Conservation (phyloP, 495 filamentous ascomycete genomes). For the Penicillium subrubescens region DNA sequence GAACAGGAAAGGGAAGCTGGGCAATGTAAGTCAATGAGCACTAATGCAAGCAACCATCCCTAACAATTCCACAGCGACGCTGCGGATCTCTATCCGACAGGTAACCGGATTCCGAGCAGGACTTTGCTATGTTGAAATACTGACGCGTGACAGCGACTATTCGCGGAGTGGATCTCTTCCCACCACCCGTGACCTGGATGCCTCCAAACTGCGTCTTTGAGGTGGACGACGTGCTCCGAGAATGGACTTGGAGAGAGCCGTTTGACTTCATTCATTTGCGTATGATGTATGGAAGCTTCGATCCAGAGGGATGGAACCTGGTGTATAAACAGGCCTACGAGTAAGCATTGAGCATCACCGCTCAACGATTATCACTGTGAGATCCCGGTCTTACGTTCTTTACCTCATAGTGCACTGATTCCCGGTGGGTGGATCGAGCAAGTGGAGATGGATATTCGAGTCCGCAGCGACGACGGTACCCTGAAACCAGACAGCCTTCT, state of each 20-base stretch:
- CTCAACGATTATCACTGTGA: background rate
- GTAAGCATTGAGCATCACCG: background rate
- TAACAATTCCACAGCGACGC: constrained; percentile 23
- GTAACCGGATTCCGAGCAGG: constrained; percentile 10
- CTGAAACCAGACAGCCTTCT: constrained; percentile 33
- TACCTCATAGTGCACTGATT: constrained; percentile 24
- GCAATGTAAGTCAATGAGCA: constrained; percentile 25
- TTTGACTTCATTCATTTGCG: constrained; percentile 38
- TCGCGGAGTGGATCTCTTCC: constrained; percentile 26
- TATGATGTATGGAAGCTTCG: constrained; percentile 27
- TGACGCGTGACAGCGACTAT: constrained; percentile 18
- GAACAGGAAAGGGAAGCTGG: constrained; percentile 31
- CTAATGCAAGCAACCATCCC: background rate
- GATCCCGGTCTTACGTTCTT: background rate
- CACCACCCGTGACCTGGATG: constrained; percentile 29
- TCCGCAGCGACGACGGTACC: constrained; percentile 47
- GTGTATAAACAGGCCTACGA: constrained; percentile 30
- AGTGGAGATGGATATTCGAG: constrained; percentile 46
- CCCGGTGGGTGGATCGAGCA: constrained; percentile 60
- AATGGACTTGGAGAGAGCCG: constrained; percentile 32
- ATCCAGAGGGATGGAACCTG: constrained; percentile 25
- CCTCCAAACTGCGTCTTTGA: constrained; percentile 36
- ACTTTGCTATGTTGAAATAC: background rate
- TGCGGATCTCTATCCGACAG: constrained; percentile 24
- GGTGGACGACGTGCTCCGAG: constrained; percentile 31